Percentiles rank a stretch among this genome's conserved stretches.
phyloP scores from a whole-genome alignment of 2,329 filamentous ascomycete genomes.

The Stagonosporopsis tanaceti region DNA sequence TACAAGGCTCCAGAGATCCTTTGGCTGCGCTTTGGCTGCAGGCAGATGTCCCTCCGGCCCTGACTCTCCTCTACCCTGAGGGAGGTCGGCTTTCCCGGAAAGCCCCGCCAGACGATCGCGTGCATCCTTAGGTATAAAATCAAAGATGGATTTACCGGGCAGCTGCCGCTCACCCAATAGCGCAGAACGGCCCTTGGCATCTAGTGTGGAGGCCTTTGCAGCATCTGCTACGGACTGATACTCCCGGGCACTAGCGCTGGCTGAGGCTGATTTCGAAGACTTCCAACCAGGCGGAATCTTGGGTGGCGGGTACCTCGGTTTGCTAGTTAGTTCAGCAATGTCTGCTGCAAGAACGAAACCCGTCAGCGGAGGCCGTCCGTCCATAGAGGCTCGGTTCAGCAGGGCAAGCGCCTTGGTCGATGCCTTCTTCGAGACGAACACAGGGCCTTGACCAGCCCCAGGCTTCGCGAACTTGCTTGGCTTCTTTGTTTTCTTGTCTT shows the following conservation, averaged over 20 bases:
- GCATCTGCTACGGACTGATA: constrained; percentile 76
- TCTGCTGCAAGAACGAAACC: constrained; percentile 76
- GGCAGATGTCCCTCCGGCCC: constrained; percentile 70
- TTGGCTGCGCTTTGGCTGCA: constrained; percentile 68
- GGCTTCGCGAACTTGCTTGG: constrained; percentile 66
- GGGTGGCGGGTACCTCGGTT: constrained; percentile 67
- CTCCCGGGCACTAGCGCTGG: constrained; percentile 43
- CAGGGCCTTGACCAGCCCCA: constrained; percentile 69
- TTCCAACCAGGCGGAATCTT: constrained; percentile 77
- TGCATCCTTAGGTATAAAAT: constrained; percentile 81
- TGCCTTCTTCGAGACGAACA: constrained; percentile 76
- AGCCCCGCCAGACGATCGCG: constrained; percentile 78
- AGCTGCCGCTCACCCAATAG: constrained; percentile 82
- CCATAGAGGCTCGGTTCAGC: constrained; percentile 72
- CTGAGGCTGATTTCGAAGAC: constrained; percentile 56
- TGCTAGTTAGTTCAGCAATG: constrained; percentile 52
- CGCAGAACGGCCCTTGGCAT: constrained; percentile 78
- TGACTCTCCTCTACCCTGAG: constrained; percentile 77
- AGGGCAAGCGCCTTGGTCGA: constrained; percentile 56
- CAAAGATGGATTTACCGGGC: constrained; percentile 93
- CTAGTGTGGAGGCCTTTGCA: constrained; percentile 76
- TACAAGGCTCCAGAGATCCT: constrained; percentile 60
- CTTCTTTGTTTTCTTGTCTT: constrained; percentile 76
- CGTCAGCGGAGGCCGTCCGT: constrained; percentile 79
- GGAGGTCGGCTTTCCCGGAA: constrained; percentile 79